These are phyloP conservation scores for Dioscorea zingiberensis DNA, from an alignment of 106 monocot species.

Conservation along the genomic window DNA sequence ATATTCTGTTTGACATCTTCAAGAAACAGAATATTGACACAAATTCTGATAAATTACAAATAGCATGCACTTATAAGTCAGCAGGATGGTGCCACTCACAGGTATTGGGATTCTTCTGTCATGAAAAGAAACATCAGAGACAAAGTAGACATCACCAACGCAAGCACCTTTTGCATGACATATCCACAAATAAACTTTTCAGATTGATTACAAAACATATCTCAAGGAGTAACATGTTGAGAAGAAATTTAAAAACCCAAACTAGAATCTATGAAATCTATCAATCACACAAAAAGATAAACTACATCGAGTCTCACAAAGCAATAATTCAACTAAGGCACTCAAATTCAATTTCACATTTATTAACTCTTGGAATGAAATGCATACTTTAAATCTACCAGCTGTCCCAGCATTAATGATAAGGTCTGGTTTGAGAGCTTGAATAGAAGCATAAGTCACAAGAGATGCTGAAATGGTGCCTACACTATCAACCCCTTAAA, in stretches of 20 bases:
- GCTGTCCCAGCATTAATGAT: constrained; percentile 96
- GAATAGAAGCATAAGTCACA: constrained; percentile 84
- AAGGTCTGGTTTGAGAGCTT: constrained; percentile 82
- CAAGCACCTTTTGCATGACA: constrained; percentile 81
- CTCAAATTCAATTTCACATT: too few species aligned
- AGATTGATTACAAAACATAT: neutral
- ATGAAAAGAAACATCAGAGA: constrained; percentile 90
- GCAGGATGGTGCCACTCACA: constrained; percentile 26
- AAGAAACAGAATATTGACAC: too few species aligned
- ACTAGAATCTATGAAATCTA: too few species aligned
- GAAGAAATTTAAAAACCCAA: too few species aligned
- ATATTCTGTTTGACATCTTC: too few species aligned
- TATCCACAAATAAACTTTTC: constrained; percentile 1
- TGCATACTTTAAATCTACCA: constrained; percentile 87
- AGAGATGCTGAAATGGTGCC: constrained; percentile 86
- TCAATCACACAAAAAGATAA: too few species aligned
- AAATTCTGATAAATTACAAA: too few species aligned
- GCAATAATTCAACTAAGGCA: too few species aligned
- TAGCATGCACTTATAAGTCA: too few species aligned
- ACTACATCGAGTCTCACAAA: too few species aligned
- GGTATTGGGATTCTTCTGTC: constrained; percentile 96
- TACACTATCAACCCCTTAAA: constrained; percentile 88
- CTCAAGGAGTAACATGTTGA: too few species aligned
- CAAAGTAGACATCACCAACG: constrained; percentile 73
- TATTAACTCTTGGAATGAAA: constrained; percentile 1